Percentiles rank a stretch among this genome's conserved stretches.
These are phyloP conservation scores for Cordyceps pruinosa DNA, from an alignment of 2,329 filamentous ascomycete genomes.

Conservation along the genomic window DNA sequence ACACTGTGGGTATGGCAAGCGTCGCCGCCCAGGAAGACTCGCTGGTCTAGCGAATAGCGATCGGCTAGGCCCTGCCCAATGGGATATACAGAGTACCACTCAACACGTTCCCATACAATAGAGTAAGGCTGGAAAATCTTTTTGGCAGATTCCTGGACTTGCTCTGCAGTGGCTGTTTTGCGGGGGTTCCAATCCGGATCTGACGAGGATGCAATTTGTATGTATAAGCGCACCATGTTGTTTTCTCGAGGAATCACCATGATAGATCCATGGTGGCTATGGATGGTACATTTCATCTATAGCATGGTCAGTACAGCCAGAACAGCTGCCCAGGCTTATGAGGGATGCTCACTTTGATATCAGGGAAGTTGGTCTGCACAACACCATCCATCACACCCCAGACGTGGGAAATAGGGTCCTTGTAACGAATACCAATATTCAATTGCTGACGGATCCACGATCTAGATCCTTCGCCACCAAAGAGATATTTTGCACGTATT, in stretches of 20 bases:
- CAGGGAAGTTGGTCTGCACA: conserved; percentile 66
- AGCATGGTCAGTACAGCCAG: neutral
- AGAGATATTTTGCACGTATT: conserved; percentile 61
- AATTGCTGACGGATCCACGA: conserved; percentile 59
- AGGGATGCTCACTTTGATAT: conserved; percentile 54
- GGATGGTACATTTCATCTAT: conserved; percentile 68
- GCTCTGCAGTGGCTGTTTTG: conserved; percentile 54
- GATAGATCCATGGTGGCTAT: conserved; percentile 66
- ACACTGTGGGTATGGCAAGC: conserved; percentile 74
- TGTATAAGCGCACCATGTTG: conserved; percentile 62
- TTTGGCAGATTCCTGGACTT: conserved; percentile 60
- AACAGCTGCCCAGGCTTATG: too few species aligned
- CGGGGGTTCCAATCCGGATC: conserved; percentile 55
- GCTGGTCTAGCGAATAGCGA: conserved; percentile 58
- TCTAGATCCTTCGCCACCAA: conserved; percentile 64
- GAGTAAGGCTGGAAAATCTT: conserved; percentile 59
- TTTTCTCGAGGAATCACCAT: conserved; percentile 72
- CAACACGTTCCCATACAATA: conserved; percentile 59
- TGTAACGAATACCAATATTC: conserved; percentile 63
- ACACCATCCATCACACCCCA: conserved; percentile 75
- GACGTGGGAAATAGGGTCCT: conserved; percentile 63
- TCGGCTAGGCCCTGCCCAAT: conserved; percentile 69
- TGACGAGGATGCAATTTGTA: conserved; percentile 58
- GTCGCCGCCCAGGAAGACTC: conserved; percentile 69
- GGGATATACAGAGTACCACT: conserved; percentile 72